Percentiles rank a stretch among this genome's conserved stretches.
phyloP scores from a whole-genome alignment of 179 eudicot species.

The Actinidia arguta region DNA sequence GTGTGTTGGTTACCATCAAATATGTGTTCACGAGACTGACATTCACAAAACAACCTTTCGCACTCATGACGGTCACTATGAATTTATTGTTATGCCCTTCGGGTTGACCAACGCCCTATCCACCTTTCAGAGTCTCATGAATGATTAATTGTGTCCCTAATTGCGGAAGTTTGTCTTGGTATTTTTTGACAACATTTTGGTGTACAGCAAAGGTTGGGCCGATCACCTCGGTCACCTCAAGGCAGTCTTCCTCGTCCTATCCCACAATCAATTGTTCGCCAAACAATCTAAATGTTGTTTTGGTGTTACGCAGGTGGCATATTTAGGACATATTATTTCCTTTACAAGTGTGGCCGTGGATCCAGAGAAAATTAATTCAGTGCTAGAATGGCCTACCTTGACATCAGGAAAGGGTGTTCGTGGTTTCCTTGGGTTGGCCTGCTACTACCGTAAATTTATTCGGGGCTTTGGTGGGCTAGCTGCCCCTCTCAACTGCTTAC shows the following conservation, averaged over 20 bases:
- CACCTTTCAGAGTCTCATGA: conserved; percentile 24
- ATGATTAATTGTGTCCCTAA: not conserved
- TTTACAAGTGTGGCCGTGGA: not conserved
- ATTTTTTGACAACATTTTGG: not conserved
- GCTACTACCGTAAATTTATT: not conserved
- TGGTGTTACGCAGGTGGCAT: not conserved
- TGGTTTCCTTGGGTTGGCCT: not conserved
- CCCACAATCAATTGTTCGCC: not conserved
- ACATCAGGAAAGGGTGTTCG: not conserved
- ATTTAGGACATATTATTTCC: not conserved
- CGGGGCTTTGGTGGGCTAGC: not conserved
- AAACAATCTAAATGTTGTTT: not conserved
- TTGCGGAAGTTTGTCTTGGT: not conserved
- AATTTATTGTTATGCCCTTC: conserved; percentile 1
- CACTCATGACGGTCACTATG: conserved; percentile 17
- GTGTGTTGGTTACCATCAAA: conserved; percentile 13
- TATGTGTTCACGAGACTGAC: conserved; percentile 2
- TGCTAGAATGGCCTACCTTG: not conserved
- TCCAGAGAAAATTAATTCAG: not conserved
- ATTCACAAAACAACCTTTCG: conserved; percentile 8
- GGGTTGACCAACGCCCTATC: conserved; percentile 7
- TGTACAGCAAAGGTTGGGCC: not conserved
- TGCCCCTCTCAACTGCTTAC: too few species aligned
- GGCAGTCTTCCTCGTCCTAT: not conserved
- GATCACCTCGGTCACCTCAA: not conserved